These are phyloP conservation scores for Plasmodium berghei DNA, from an alignment of 169 alveolate species.

Conservation along the genomic window DNA sequence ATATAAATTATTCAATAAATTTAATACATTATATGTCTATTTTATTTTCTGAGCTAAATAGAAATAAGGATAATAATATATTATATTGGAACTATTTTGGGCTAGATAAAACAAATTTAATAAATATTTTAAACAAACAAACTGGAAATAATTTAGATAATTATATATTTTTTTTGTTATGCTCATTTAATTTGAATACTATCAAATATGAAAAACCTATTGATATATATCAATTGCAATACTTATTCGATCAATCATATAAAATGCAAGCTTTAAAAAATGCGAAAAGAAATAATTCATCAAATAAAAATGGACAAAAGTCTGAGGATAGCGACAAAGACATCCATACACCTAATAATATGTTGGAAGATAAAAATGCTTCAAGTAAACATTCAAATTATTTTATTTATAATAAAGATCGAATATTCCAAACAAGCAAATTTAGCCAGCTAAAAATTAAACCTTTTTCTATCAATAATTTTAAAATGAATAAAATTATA, in stretches of 20 bases:
- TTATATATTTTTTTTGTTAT: slow-evolving; percentile 24
- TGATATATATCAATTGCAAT: slow-evolving; percentile 13
- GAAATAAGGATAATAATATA: slow-evolving; percentile 14
- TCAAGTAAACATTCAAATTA: background rate
- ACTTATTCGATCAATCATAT: background rate
- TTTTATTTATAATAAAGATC: slow-evolving; percentile 4
- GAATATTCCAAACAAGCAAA: background rate
- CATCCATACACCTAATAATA: no score
- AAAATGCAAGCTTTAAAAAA: background rate
- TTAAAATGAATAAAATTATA: slow-evolving; percentile 62
- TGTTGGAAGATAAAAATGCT: no score
- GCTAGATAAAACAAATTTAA: background rate
- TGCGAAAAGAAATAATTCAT: background rate
- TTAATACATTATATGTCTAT: slow-evolving; percentile 43
- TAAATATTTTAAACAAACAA: background rate
- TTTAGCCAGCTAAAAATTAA: slow-evolving; percentile 7
- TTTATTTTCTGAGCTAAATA: slow-evolving; percentile 34
- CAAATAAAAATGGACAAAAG: no score
- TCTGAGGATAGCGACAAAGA: no score
- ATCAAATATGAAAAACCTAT: background rate
- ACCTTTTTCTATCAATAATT: slow-evolving; percentile 35
- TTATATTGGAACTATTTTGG: slow-evolving; percentile 68
- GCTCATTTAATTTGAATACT: slow-evolving; percentile 30
- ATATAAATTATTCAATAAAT: slow-evolving; percentile 33
- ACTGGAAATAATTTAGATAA: slow-evolving; percentile 17